A percentile compares a stretch with the other conserved stretches of the same genome.
phyloP scores from a whole-genome alignment of 371 early-diverging fungal genomes.

The Dentiscutata heterogama region DNA sequence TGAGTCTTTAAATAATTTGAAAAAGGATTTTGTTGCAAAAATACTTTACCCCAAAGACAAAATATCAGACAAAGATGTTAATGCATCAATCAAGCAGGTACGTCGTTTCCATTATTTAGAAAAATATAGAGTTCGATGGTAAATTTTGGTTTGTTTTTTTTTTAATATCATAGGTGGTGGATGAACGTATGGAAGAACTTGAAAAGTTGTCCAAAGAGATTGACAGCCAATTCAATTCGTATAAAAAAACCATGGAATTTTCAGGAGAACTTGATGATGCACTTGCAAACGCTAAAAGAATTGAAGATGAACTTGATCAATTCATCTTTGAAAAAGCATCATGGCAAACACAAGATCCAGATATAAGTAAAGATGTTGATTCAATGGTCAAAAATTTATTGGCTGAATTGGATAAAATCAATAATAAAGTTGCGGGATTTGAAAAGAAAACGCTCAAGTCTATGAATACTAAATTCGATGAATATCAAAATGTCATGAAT shows the following conservation, averaged over 20 bases:
- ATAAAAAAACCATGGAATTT: slow-evolving; percentile 24
- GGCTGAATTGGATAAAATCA: slow-evolving; percentile 29
- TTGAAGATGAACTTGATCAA: slow-evolving; percentile 30
- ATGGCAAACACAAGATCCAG: slow-evolving; percentile 34
- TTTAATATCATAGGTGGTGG: slow-evolving; percentile 6
- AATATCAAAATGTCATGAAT: slow-evolving; percentile 8
- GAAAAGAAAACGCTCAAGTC: slow-evolving; percentile 8
- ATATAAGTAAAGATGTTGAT: neutral
- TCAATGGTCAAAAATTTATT: slow-evolving; percentile 7
- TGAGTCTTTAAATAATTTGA: neutral
- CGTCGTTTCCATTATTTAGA: neutral
- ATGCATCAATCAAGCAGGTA: slow-evolving; percentile 36
- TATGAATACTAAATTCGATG: slow-evolving; percentile 21
- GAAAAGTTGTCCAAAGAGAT: slow-evolving; percentile 26
- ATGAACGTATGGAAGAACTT: slow-evolving; percentile 14
- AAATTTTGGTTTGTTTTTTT: neutral
- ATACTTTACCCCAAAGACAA: slow-evolving; percentile 22
- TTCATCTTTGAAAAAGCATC: slow-evolving; percentile 34
- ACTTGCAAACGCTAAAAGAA: slow-evolving; percentile 6
- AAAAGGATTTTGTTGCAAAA: slow-evolving; percentile 15
- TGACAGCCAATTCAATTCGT: slow-evolving; percentile 21
- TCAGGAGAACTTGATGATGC: slow-evolving; percentile 18
- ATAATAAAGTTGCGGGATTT: slow-evolving; percentile 20
- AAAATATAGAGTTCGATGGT: neutral
- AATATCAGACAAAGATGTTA: neutral